Evolutionary conservation across 179 eudicot species (phyloP), one percentile per base, ranked within the genome.

Genomic region (Drosera spatulata): DNA sequence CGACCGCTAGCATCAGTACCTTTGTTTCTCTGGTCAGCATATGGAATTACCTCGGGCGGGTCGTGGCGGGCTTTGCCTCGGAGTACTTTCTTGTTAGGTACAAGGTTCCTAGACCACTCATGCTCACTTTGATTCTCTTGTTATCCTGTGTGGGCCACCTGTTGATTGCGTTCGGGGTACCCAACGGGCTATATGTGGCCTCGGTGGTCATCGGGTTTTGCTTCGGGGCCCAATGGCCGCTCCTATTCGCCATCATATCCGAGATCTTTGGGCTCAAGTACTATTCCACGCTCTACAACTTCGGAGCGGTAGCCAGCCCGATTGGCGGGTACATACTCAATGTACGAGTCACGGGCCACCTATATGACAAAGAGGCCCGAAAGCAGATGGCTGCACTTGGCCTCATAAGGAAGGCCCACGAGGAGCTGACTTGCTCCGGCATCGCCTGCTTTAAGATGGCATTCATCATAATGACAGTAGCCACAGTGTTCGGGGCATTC

Each of bases 231-330:
- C 60, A 64, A 6, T 64, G 67, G 67, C 67, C 67, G 13, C 43
- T 64, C 1, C 33, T 56, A 4, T n/a, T 55, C 10, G 53, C 60
- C n/a, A 64, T 64, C 0, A 64, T 64, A 2, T 64, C 67, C 7
- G 67, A 64, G 53, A 44, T 64, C 7, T 64, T 64, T 53, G 67
- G 67, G 44, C 67, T 64, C 53, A 64, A 64, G 60, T 55, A 64
- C 43, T 64, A 64, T 39, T 64, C 67, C 8, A 64, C 67, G 60
- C 5, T 64, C 60, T 64, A 41, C 12, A 64, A 64, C 44, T 47
- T 64, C 0, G 67, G 67, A 44, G 13, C 67, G 2, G 44, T 64
- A 9, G 67, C 67, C 10, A 64, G 67, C 53, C 67, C 67, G 46
- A 46, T 64, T 0, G 67, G 67, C 2, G 67, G 43, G 11, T 64